Conservation (phyloP, 176 grass and related monocot genomes). For the Oropetium thomaeum region DNA sequence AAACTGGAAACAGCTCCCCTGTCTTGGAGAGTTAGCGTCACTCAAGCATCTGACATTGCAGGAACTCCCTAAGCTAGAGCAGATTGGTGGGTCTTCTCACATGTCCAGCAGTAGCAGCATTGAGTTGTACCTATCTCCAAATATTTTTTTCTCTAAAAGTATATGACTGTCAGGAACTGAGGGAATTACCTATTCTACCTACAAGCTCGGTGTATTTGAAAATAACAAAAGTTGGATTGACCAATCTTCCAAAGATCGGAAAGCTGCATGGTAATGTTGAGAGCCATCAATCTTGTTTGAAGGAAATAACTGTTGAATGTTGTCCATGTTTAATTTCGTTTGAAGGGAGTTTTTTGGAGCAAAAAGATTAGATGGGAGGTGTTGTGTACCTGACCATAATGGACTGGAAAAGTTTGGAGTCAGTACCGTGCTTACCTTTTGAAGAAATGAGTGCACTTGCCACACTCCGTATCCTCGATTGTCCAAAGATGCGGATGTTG, state of each 20-base stretch:
- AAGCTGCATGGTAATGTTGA: not conserved
- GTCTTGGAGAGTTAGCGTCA: not conserved
- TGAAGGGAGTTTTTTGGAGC: too few species aligned
- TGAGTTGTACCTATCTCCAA: conserved; percentile 11
- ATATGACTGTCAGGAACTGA: not conserved
- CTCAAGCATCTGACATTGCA: not conserved
- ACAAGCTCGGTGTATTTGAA: not conserved
- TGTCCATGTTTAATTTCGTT: too few species aligned
- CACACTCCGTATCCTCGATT: not conserved
- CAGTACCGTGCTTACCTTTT: not conserved
- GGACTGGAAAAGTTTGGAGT: not conserved
- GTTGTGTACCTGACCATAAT: not conserved
- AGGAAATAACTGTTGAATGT: too few species aligned
- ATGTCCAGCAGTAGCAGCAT: too few species aligned
- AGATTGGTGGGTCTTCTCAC: too few species aligned
- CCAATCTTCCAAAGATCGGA: conserved; percentile 15
- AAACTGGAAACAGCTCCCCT: conserved; percentile 15
- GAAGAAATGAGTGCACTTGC: conserved; percentile 14
- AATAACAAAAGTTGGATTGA: not conserved
- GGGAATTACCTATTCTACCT: conserved; percentile 27
- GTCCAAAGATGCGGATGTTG: not conserved
- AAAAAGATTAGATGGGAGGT: too few species aligned
- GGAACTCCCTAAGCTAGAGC: conserved; percentile 14
- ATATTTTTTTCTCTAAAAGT: conserved; percentile 2
- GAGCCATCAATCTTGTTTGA: too few species aligned